These are phyloP conservation scores for Phytophthora capsici DNA, from an alignment of 352 stramenopile genomes.

Conservation along the genomic window DNA sequence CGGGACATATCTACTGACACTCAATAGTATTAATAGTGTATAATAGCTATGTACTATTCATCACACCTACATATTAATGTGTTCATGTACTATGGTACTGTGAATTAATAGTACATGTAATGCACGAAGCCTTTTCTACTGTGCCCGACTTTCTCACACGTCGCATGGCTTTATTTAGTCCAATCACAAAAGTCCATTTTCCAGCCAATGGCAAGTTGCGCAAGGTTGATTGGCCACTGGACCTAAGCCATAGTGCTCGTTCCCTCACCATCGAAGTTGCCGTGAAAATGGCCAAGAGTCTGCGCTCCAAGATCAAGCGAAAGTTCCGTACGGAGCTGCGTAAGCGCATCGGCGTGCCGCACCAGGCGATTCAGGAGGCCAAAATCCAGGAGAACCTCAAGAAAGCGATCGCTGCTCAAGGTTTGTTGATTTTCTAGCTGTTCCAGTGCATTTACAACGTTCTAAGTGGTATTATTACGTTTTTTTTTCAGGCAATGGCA, in stretches of 20 bases:
- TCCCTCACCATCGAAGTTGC: conserved; percentile 27
- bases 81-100: too few relatives aligned
- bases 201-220: conserved; percentile 19
- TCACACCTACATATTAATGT: too few relatives aligned
- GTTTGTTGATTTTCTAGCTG: conserved; percentile 27
- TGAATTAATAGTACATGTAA: too few relatives aligned
- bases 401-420: conserved; percentile 75
- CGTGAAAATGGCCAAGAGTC: conserved; percentile 83
- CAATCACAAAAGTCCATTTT: conserved; percentile 21
- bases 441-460: not conserved
- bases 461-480: conserved; percentile 15
- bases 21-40: too few relatives aligned
- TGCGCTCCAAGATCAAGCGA: conserved; percentile 91
- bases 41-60: too few relatives aligned
- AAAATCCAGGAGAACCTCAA: conserved; percentile 89
- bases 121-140: too few relatives aligned
- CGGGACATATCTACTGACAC: not conserved
- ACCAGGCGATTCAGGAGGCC: conserved; percentile 70
- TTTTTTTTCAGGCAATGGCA: conserved; percentile 41
- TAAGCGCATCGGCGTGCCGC: conserved; percentile 80
- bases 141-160: too few relatives aligned
- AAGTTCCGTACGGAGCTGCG: conserved; percentile 89
- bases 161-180: conserved; percentile 25
- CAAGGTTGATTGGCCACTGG: conserved; percentile 36
- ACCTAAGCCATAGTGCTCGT: conserved; percentile 15